Base-by-base conservation (phyloP, 768 basidiomycete genomes). In the Mycena galericulata region DNA sequence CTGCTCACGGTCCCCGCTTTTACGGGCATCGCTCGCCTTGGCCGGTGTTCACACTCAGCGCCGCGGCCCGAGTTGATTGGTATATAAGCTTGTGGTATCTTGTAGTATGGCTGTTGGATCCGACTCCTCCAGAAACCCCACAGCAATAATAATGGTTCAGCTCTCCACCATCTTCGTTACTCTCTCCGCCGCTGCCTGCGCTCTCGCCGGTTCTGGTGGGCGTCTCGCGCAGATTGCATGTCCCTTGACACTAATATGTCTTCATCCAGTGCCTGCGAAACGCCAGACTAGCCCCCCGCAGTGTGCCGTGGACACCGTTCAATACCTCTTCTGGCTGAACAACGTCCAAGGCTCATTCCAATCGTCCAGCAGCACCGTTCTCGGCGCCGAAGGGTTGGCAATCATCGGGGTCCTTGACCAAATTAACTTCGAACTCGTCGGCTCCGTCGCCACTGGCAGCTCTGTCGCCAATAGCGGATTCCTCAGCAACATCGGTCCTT, bases 151-250 rank as follows among this genome's bases (percentile, higher is more conserved):
- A 43, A 57, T 57, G 55, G 55, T 57, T 57, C 38, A 57, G 40
- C 55, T 57, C 55, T 57, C 55, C 27, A 18, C 40, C 55, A 20
- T 22, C 55, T 57, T 57, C 40, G 40, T 57, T 43, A 57, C 55
- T 57, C 55, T 57, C 40, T 57, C 40, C 55, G 27, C 55, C 55
- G 55, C 55, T 43, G 55, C 55, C 55, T 57, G 55, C 55, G 55
- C 40, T 57, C 55, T 57, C 40, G 55, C 55, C 55, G 40, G 55
- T 57, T 41, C 55, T 30, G 40, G 55, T 57, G 38, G 20, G 55
- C 55, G 40, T 57, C 36, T 57, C 27, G 41, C 38, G 40, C 55
- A 43, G 40, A 41, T 57, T 57, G n/a, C 55, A 56, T 43, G 55
- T 43, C 43, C 55, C 55, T 43, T 57, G 26, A 26, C 55, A 29